Conservation (phyloP, 371 early-diverging fungal genomes). For the Entomophthora muscae region DNA sequence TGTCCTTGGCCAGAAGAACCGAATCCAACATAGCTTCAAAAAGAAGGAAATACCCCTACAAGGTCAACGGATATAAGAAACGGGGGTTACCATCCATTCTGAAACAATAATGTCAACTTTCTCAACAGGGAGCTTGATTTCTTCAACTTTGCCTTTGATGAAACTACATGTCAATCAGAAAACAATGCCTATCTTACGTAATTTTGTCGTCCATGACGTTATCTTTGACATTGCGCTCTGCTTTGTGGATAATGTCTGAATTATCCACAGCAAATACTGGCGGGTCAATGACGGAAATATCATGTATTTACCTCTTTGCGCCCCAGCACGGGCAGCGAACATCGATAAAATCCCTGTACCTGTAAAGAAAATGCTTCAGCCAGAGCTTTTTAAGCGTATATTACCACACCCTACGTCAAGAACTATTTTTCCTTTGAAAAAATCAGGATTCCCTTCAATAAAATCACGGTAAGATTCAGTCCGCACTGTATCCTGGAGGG, state of each 20-base stretch:
- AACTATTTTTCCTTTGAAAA: conserved; percentile 71
- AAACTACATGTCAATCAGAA: conserved; percentile 15
- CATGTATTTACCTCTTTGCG: conserved; percentile 18
- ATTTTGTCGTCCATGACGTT: conserved; percentile 58
- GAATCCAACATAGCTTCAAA: conserved; percentile 85
- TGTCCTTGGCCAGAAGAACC: conserved; percentile 65
- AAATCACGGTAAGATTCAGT: conserved; percentile 65
- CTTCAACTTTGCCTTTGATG: conserved; percentile 67
- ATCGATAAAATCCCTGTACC: conserved; percentile 57
- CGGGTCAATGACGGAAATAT: background rate
- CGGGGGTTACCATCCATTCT: conserved; percentile 61
- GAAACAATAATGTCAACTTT: conserved; percentile 78
- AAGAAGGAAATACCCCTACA: conserved; percentile 55
- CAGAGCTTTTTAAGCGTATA: background rate
- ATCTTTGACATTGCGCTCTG: conserved; percentile 52
- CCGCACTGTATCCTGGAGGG: conserved; percentile 58
- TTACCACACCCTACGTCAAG: conserved; percentile 59
- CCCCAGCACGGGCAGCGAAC: conserved; percentile 65
- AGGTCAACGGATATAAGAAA: background rate
- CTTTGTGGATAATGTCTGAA: conserved; percentile 67
- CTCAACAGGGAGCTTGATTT: conserved; percentile 52
- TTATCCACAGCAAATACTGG: conserved; percentile 70
- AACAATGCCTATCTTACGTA: conserved; percentile 15
- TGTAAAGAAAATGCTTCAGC: background rate
- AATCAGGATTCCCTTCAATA: conserved; percentile 62